Conservation (phyloP, 1,284 basidiomycete genomes). For the Gomphus sp. region DNA sequence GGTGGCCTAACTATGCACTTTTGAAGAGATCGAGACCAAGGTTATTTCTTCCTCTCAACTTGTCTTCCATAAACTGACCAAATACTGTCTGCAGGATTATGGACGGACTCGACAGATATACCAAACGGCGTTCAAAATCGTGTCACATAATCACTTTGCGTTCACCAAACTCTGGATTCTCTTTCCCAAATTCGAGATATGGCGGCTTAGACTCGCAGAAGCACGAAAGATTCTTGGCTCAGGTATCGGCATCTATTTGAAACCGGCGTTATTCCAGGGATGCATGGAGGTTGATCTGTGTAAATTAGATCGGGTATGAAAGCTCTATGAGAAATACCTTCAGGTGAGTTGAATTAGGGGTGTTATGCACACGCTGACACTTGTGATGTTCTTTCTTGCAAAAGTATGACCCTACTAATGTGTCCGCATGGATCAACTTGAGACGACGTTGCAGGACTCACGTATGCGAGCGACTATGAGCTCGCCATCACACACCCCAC, state of each 20-base stretch:
- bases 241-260: slow-evolving; percentile 93
- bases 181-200: slow-evolving; percentile 89
- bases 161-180: slow-evolving; percentile 94
- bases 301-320: slow-evolving; percentile 93
- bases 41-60: slow-evolving; percentile 26
- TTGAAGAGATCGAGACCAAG: slow-evolving; percentile 97
- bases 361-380: too few species aligned
- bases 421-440: slow-evolving; percentile 93
- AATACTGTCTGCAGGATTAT: slow-evolving; percentile 52
- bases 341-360: too few species aligned
- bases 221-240: slow-evolving; percentile 89
- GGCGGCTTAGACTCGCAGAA: slow-evolving; percentile 72
- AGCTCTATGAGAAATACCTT: slow-evolving; percentile 90
- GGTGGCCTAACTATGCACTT: slow-evolving; percentile 90
- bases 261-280: slow-evolving; percentile 87
- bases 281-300: slow-evolving; percentile 90
- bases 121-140: slow-evolving; percentile 80
- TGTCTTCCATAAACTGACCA: background rate
- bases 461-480: too few species aligned
- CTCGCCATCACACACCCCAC: too few species aligned
- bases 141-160: slow-evolving; percentile 95
- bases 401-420: slow-evolving; percentile 84
- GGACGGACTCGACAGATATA: too few species aligned
- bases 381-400: too few species aligned
- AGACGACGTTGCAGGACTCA: slow-evolving; percentile 81